phyloP scores from a whole-genome alignment of 495 filamentous ascomycete genomes.

The Penicillium longicatenatum region DNA sequence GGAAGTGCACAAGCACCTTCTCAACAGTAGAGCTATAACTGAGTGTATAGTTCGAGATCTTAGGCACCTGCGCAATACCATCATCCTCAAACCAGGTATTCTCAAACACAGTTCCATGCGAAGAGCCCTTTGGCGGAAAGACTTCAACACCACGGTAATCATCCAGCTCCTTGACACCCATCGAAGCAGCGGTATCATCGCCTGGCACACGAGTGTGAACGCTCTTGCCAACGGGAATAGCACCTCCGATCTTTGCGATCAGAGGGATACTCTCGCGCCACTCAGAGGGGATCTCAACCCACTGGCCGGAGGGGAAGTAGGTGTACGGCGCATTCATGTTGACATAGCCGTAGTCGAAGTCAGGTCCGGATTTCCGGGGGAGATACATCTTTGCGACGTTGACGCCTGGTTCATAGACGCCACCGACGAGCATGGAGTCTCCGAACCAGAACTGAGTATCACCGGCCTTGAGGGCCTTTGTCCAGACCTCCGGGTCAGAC shows the following conservation, averaged over 20 bases:
- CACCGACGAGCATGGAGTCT: slow-evolving; percentile 63
- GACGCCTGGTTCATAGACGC: slow-evolving; percentile 62
- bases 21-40: slow-evolving; percentile 47
- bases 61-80: slow-evolving; percentile 52
- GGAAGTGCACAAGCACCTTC: slow-evolving; percentile 43
- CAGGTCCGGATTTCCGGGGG: slow-evolving; percentile 43
- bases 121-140: slow-evolving; percentile 54
- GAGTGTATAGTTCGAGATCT: slow-evolving; percentile 45
- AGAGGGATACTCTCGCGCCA: slow-evolving; percentile 64
- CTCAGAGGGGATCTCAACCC: slow-evolving; percentile 58
- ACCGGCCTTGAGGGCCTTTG: slow-evolving; percentile 51
- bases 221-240: slow-evolving; percentile 58
- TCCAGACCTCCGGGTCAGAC: slow-evolving; percentile 63
- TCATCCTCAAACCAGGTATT: slow-evolving; percentile 66
- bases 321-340: slow-evolving; percentile 64
- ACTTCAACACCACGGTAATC: slow-evolving; percentile 65
- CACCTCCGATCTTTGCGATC: slow-evolving; percentile 61
- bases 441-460: slow-evolving; percentile 74
- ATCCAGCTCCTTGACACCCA: slow-evolving; percentile 54
- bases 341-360: slow-evolving; percentile 56
- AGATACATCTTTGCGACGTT: slow-evolving; percentile 59
- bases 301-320: slow-evolving; percentile 59
- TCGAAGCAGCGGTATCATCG: slow-evolving; percentile 54
- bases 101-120: slow-evolving; percentile 39
- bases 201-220: slow-evolving; percentile 57